Base-by-base conservation (phyloP, 106 monocot species). In the Apostasia ramifera region DNA sequence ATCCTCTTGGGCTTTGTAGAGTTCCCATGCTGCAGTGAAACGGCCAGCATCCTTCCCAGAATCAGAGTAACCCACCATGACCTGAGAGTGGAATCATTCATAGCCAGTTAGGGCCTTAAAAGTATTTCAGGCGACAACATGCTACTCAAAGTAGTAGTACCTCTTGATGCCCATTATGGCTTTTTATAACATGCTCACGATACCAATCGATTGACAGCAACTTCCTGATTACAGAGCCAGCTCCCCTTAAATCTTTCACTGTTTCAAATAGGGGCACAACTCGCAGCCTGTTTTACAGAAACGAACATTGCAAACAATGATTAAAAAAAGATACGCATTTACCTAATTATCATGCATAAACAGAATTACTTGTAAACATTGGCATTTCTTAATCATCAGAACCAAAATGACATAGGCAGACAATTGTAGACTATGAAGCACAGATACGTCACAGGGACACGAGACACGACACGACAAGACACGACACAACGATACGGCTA, bases 201-300 rank as follows among this genome's bases (percentile, higher is more conserved):
- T 94, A 94, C 90, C 90, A 94, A 62, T 91, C 87, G 49, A 88
- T 88, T 15, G 94, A 94, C 54, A 94, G 67, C 67, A 94, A 57
- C 70, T 88, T 84, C 70, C 87, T 82, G 48, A 94, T 87, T 4
- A 85, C 94, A 47, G 90, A 78, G 8, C 94, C 90, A 49, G 94
- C 94, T 74, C 44, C 82, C 79, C 83, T 87, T 74, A 94, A 71
- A 78, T 94, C 94, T 67, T 94, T 90, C 55, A 87, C 90, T 8
- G 90, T 94, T 81, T 94, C 94, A 76, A 94, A 94, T 64, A 94
- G 61, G 38, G 94, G 94, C n/a, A 94, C 94, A 12, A 94, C 94
- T 58, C 94, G 87, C 48, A 94, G 74, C 65, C 94, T 94, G 84
- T 56, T 68, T 11, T 1, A 61, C 48, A 11, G 4, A 50, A 50